Evolutionary conservation across 345 rosid species (phyloP).

Genomic region (Rhodamnia argentea): DNA sequence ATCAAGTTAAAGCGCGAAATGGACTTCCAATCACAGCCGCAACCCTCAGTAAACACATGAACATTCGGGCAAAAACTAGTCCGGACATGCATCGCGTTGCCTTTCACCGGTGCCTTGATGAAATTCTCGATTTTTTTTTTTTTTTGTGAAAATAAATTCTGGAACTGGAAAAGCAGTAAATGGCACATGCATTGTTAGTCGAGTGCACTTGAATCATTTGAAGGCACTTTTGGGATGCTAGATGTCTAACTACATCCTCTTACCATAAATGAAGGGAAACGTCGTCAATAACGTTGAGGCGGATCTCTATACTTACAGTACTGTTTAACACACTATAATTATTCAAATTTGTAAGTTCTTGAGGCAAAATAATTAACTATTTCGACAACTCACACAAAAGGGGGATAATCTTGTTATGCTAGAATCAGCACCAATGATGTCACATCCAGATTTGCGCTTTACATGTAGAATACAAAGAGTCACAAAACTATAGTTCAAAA

Average conservation of each 20-base stretch:
- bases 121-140: too few species aligned
- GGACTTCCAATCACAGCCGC: background rate
- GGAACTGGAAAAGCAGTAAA: background rate
- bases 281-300: too few species aligned
- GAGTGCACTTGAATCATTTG: background rate
- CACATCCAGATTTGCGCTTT: background rate
- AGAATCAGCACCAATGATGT: background rate
- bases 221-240: background rate
- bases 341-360: too few species aligned
- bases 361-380: background rate
- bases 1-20: background rate
- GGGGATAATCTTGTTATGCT: background rate
- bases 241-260: background rate
- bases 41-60: background rate
- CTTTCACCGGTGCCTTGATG: background rate
- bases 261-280: fast-evolving
- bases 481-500: background rate
- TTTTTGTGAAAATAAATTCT: too few species aligned
- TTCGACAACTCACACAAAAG: background rate
- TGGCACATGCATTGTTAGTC: background rate
- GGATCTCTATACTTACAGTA: too few species aligned
- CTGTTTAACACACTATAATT: background rate
- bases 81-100: background rate
- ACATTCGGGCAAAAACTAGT: background rate
- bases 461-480: background rate